Evolutionary conservation across 306 rosid species (phyloP).

Genomic region (Delonix regia): DNA sequence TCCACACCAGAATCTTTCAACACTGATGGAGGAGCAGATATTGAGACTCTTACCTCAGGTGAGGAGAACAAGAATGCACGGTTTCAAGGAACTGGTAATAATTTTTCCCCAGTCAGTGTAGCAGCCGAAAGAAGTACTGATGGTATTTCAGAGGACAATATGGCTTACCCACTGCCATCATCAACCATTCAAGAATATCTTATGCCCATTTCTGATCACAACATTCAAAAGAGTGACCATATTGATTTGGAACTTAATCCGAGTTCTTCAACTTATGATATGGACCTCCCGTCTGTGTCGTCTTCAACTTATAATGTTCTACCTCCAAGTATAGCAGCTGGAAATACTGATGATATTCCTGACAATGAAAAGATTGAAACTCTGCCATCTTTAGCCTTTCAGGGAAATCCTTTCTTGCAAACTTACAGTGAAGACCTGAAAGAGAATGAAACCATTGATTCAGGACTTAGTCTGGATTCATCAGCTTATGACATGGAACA

Average conservation of each 20-base stretch:
- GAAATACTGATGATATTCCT: conserved; percentile 30
- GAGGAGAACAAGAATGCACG: conserved; percentile 19
- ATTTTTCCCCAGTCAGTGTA: background rate
- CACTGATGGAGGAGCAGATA: conserved; percentile 31
- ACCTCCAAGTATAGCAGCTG: conserved; percentile 28
- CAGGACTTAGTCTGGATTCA: conserved; percentile 33
- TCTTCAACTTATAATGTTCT: conserved; percentile 32
- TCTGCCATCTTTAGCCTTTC: conserved; percentile 40
- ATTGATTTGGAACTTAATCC: conserved; percentile 21
- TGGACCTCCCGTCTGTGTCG: conserved; percentile 19
- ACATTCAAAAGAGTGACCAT: background rate
- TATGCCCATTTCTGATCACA: background rate
- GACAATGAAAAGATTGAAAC: conserved; percentile 25
- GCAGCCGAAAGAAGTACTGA: background rate
- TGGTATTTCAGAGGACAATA: background rate
- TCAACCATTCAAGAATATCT: background rate
- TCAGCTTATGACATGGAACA: conserved; percentile 43
- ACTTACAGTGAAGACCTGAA: conserved; percentile 57
- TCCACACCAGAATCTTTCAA: conserved; percentile 42
- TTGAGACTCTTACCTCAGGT: conserved; percentile 32
- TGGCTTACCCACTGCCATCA: background rate
- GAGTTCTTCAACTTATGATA: conserved; percentile 29
- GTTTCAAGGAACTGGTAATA: background rate
- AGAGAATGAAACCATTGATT: conserved; percentile 33
- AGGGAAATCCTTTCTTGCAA: conserved; percentile 72